Base-by-base conservation (phyloP, 495 filamentous ascomycete genomes). In the Aspergillus sparsus region DNA sequence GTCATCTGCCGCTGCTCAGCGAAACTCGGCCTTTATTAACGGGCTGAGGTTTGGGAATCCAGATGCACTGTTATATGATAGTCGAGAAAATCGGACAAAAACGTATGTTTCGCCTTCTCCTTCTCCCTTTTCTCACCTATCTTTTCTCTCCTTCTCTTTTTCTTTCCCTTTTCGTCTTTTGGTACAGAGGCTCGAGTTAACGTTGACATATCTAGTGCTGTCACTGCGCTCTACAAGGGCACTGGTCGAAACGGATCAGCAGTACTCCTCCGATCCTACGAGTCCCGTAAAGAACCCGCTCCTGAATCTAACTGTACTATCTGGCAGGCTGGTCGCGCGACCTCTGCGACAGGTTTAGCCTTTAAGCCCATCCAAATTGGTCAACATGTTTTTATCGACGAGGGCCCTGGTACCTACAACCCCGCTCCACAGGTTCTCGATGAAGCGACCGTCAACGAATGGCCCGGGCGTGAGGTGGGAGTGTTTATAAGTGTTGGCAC, bases 331-430 rank as follows among this genome's bases (percentile, higher is more conserved):
- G 94, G 94, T 7, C 86, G 95, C 41, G 94, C 94, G n/a, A 98
- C 94, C 3, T 90, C 83, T 52, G 92, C 94, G 4, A 96, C 91
- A 4, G 92, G 89, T 0, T 77, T 95, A 34, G 95, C 94, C 3
- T 98, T 98, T 77, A 98, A 98, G 71, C 91, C 93, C 0, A 92
- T 98, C 41, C 90, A 89, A 62, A 89, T 98, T 53, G 95, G 92
- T 3, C 93, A 97, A 65, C 92, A 92, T 10, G 81, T 90, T 11
- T 98, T 98, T 65, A 87, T 95, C 53, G 95, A 98, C 66, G 94
- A 98, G 71, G 94, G 94, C 16, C 79, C 85, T 6, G 94, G 94
- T 6, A 91, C 88, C 56, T 98, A 92, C 75, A 98, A 98, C 67
- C 94, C 94, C 2, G 82, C 92, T 21, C 88, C 92, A 15, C 82